Percentiles rank a stretch among this genome's conserved stretches.
These are phyloP conservation scores for Rubroboletus satanas DNA, from an alignment of 768 basidiomycete genomes.

Conservation along the genomic window DNA sequence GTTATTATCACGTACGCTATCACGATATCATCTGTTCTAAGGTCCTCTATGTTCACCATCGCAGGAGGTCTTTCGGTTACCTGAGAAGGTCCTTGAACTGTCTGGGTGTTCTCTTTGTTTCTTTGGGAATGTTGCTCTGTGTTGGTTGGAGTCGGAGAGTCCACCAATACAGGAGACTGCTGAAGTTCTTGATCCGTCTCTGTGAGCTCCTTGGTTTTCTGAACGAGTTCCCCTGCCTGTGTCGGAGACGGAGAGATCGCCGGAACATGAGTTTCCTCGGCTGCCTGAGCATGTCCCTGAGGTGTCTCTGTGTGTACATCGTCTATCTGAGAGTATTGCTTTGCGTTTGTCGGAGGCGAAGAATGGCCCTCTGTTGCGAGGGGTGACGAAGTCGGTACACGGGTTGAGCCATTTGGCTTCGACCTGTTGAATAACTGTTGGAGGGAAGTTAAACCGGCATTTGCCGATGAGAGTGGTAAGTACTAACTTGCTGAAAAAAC, in stretches of 20 bases:
- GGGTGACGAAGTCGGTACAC: too few species aligned
- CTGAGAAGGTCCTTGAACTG: not conserved
- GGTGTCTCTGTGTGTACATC: not conserved
- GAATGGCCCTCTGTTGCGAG: not conserved
- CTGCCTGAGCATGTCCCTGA: not conserved
- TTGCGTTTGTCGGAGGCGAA: not conserved
- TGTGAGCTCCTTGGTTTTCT: not conserved
- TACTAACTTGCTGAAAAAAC: not conserved
- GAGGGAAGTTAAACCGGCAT: not conserved
- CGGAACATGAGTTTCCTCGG: not conserved
- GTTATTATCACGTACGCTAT: constrained; percentile 7
- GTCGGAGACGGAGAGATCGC: not conserved
- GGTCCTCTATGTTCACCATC: not conserved
- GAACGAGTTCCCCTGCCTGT: not conserved
- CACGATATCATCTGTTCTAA: not conserved
- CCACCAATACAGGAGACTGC: not conserved
- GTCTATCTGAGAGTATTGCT: not conserved
- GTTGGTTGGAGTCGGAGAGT: not conserved
- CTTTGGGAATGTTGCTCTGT: not conserved
- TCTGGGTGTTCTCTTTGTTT: not conserved
- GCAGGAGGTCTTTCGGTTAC: not conserved
- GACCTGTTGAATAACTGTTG: not conserved
- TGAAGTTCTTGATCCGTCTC: not conserved
- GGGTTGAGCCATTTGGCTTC: not conserved
- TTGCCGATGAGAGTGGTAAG: not conserved